phyloP scores from a whole-genome alignment of 2,329 filamentous ascomycete genomes.

The Colletotrichum graminicola region DNA sequence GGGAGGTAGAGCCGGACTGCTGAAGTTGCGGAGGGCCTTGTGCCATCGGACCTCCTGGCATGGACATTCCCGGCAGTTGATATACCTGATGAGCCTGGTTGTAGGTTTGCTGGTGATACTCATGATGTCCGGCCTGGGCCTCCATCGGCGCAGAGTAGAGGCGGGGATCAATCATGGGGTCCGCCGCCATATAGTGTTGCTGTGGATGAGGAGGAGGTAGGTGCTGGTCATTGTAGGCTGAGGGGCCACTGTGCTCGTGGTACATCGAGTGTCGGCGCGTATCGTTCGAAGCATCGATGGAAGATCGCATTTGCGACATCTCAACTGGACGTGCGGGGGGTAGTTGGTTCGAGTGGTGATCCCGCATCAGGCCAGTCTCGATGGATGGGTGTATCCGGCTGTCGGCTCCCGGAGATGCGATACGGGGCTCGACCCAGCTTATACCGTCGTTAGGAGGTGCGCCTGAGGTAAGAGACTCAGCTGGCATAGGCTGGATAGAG shows the following conservation, averaged over 20 bases:
- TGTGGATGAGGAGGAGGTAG: conserved; percentile 31
- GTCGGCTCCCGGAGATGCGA: conserved; percentile 31
- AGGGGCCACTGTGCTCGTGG: conserved; percentile 30
- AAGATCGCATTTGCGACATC: conserved; percentile 38
- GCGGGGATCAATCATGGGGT: conserved; percentile 38
- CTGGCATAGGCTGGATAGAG: conserved; percentile 17
- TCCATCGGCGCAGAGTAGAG: conserved; percentile 42
- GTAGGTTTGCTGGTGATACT: conserved; percentile 35
- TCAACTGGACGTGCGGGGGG: conserved; percentile 40
- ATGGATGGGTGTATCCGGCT: conserved; percentile 29
- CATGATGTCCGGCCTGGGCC: conserved; percentile 27
- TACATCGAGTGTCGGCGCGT: conserved; percentile 38
- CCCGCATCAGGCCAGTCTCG: conserved; percentile 17
- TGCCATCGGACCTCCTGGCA: conserved; percentile 32
- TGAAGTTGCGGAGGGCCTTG: conserved; percentile 29
- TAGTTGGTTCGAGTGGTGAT: conserved; percentile 28
- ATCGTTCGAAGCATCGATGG: conserved; percentile 33
- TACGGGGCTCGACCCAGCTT: conserved; percentile 32
- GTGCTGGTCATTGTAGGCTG: conserved; percentile 34
- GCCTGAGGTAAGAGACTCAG: conserved; percentile 22
- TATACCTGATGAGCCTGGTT: conserved; percentile 34
- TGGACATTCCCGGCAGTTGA: conserved; percentile 30
- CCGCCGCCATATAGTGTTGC: conserved; percentile 30
- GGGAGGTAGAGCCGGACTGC: conserved; percentile 31
- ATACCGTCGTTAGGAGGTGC: conserved; percentile 17